Base-by-base conservation (phyloP, 1,139 yeast species). In the Pichia sp. region DNA sequence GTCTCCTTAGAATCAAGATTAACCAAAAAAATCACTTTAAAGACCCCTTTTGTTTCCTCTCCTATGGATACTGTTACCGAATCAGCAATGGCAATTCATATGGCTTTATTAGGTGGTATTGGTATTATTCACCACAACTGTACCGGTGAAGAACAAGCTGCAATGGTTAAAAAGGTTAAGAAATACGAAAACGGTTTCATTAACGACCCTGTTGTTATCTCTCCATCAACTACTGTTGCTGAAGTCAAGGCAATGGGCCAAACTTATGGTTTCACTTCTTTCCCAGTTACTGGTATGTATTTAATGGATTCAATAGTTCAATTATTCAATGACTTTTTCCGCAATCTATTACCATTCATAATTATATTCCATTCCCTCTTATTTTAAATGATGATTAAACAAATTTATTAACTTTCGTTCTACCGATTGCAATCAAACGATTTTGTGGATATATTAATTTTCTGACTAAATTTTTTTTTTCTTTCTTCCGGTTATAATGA, bases 11-110 rank as follows among this genome's bases (percentile, higher is more conserved):
- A 88, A 57, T 76, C 95, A 52, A 83, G 76, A 65, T 74, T 91
- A 65, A 88, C 98, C 62, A 88, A 84, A 72, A 84, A 82, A 61
- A 91, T 91, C 70, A 69, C 93, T 44, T 74, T 91, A 66, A 88
- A 84, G 70, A 72, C 96, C 39, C 99, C 99, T 49, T 86, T 91
- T 56, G 91, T 91, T 50, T 89, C 97, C 28, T 87, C 96, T 59
- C 99, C 99, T 56, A 91, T 91, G 99, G 98, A 91, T 68, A 91
- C 98, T 41, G 98, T 91, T 50, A 93, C 99, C 46, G 99, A 91
- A 72, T 72, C 88, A 50, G 84, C 80, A 49, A 91, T 91, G 99
- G 98, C 99, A 53, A 91, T 93, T 57, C 81, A 88, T 69, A 89
- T 91, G 96, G 97, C 99, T 55, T 77, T 91, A 55, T 78, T 89